Conservation (phyloP, 1,139 yeast species). For the Geotrichum reessii region DNA sequence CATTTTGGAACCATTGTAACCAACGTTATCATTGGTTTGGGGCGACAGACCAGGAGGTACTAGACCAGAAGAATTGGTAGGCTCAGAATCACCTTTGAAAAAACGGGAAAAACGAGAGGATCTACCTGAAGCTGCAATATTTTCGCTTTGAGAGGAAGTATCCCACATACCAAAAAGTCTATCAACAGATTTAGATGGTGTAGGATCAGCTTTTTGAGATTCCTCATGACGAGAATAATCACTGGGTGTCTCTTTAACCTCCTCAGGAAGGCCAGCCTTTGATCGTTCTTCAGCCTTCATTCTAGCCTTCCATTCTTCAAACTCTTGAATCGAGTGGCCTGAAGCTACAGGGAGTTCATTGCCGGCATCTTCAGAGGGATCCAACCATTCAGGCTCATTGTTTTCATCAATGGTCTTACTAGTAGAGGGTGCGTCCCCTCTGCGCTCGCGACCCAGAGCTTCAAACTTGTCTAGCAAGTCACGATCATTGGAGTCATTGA, state of each 20-base stretch:
- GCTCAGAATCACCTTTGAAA: slow-evolving; percentile 22
- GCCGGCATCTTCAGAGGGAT: slow-evolving; percentile 10
- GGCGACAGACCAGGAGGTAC: slow-evolving; percentile 9
- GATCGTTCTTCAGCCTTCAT: slow-evolving; percentile 27
- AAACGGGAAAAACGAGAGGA: slow-evolving; percentile 28
- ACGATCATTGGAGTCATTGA: slow-evolving; percentile 3
- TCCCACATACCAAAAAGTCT: slow-evolving; percentile 30
- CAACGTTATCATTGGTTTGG: background rate
- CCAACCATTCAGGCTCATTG: slow-evolving; percentile 14
- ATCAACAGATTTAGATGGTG: slow-evolving; percentile 23
- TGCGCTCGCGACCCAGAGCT: slow-evolving; percentile 16
- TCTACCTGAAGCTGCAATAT: slow-evolving; percentile 10
- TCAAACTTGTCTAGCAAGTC: slow-evolving; percentile 17
- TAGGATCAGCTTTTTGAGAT: slow-evolving; percentile 13
- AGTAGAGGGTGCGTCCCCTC: slow-evolving; percentile 13
- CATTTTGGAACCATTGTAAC: background rate
- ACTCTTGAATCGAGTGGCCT: slow-evolving; percentile 28
- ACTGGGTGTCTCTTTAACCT: background rate
- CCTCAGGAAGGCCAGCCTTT: slow-evolving; percentile 16
- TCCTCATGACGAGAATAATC: background rate
- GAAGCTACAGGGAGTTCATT: slow-evolving; percentile 10
- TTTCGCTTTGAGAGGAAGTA: slow-evolving; percentile 14
- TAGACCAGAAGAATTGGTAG: slow-evolving; percentile 2
- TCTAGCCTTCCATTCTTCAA: slow-evolving; percentile 33
- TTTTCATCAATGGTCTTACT: slow-evolving; percentile 1